Evolutionary conservation across 306 rosid genomes (phyloP), one percentile per base, ranked within the genome.

Genomic region (Quercus berberidifolia): DNA sequence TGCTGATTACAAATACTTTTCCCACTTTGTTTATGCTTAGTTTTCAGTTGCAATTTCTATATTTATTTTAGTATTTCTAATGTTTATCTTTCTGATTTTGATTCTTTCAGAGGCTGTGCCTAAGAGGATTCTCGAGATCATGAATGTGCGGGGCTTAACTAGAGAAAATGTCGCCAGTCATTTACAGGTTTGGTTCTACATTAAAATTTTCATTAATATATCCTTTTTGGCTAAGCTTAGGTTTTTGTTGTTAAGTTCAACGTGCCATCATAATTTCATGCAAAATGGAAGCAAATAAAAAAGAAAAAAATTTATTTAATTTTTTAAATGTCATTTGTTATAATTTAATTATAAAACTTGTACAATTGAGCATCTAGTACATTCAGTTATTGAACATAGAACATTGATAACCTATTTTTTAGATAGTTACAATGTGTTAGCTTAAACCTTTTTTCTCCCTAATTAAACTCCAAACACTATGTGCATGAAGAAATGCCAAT

Each of bases 141-240:
- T 92, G 97, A 85, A 89, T 60, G 88, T 85, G 68, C 91, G 92
- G 13, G 80, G 86, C 43, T 80, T 92, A 59, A 90, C 93, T 0
- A 86, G 90, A 46, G 89, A 85, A 73, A 87, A 92, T 75, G 87
- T 92, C 2, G 92, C 93, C 0, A 92, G 97, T 55, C 97, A 92
- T 75, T 81, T 92, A 33, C 97, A 92, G 92, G 97, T 90, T 71
- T 60, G 71, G 7, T 35, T 19, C 28, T 76, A 19, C 17, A 17
- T 65, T 5, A 19, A 21, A 3, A 2, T 30, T 14, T 11, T 15
- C 3, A 17, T 13, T 25, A 3, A 23, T 43, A 43, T n/a, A 18
- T 59, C 67, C 28, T 14, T 14, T 56, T 43, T 55, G 8, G 30
- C 21, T 11, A 4, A 2, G 17, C 20, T 15, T 18, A 23, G 26